These are phyloP conservation scores for Pulicaria dysenterica DNA, from an alignment of 129 eudicot species.

Conservation along the genomic window DNA sequence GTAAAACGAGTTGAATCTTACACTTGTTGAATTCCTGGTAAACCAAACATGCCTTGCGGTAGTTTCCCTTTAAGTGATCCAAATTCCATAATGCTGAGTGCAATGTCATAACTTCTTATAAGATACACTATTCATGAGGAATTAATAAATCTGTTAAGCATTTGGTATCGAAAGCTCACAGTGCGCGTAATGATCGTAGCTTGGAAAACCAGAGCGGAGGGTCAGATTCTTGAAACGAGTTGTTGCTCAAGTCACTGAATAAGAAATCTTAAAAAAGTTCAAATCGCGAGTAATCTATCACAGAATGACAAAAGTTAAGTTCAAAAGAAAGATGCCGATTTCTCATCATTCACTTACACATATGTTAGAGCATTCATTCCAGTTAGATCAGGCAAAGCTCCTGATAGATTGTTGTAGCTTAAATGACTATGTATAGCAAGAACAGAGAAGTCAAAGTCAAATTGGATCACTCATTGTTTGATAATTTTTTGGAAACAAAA, in stretches of 20 bases:
- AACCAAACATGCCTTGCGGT: constrained; percentile 57
- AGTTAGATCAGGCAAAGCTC: constrained; percentile 70
- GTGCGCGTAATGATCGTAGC: constrained; percentile 66
- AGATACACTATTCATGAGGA: constrained; percentile 1
- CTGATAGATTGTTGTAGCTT: constrained; percentile 64
- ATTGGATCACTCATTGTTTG: not conserved
- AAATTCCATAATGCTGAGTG: constrained; percentile 49
- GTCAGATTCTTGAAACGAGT: constrained; percentile 63
- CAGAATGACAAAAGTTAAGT: constrained; percentile 7
- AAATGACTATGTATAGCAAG: constrained; percentile 49
- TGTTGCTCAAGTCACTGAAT: constrained; percentile 90
- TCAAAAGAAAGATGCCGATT: not conserved
- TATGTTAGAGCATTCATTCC: constrained; percentile 82
- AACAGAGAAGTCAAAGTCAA: constrained; percentile 1
- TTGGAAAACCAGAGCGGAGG: constrained; percentile 86
- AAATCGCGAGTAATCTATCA: constrained; percentile 10
- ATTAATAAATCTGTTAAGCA: not conserved
- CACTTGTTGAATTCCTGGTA: constrained; percentile 84
- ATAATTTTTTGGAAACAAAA: constrained; percentile 8
- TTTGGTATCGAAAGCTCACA: constrained; percentile 53
- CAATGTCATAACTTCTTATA: not conserved
- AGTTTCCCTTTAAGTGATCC: constrained; percentile 77
- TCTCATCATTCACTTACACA: constrained; percentile 50
- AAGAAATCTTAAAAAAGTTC: constrained; percentile 14
- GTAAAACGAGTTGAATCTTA: constrained; percentile 38